Percentiles rank a stretch among this genome's conserved stretches.
phyloP scores from a whole-genome alignment of 768 basidiomycete genomes.

The Leccinellum luteum region DNA sequence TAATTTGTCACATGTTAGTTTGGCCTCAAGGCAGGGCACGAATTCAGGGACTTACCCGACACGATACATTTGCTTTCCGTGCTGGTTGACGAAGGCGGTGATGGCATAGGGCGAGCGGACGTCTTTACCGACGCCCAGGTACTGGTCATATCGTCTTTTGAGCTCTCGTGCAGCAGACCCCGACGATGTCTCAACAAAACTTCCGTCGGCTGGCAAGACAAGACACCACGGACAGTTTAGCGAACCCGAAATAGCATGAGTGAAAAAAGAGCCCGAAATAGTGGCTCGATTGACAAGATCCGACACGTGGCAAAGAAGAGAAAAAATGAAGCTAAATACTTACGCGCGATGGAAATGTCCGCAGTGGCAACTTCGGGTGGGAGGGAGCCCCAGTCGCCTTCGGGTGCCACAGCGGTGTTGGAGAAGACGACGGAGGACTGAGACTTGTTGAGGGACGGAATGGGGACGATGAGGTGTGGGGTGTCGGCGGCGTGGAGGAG shows the following conservation, averaged over 20 bases:
- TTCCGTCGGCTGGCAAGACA: slow-evolving; percentile 56
- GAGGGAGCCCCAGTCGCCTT: slow-evolving; percentile 40
- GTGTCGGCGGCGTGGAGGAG: slow-evolving; percentile 10
- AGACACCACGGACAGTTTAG: slow-evolving; percentile 1
- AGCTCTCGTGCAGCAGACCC: slow-evolving; percentile 73
- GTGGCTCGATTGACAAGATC: slow-evolving; percentile 1
- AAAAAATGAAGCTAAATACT: slow-evolving; percentile 28
- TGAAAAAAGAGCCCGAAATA: background rate
- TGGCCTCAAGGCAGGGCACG: background rate
- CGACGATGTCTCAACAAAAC: slow-evolving; percentile 78
- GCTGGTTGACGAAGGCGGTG: slow-evolving; percentile 79
- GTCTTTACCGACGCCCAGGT: slow-evolving; percentile 61
- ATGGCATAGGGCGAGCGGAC: slow-evolving; percentile 78
- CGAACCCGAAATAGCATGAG: background rate
- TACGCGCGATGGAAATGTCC: slow-evolving; percentile 60
- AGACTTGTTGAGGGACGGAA: slow-evolving; percentile 36
- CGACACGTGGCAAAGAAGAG: background rate
- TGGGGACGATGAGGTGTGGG: slow-evolving; percentile 38
- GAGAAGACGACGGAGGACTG: slow-evolving; percentile 46
- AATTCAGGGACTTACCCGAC: slow-evolving; percentile 57
- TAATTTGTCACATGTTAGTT: background rate
- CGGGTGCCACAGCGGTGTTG: slow-evolving; percentile 36
- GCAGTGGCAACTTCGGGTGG: slow-evolving; percentile 52
- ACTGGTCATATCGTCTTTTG: slow-evolving; percentile 72
- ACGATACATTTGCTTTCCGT: slow-evolving; percentile 74